Percentiles rank a stretch among this genome's conserved stretches.
These are phyloP conservation scores for Mycena crocata DNA, from an alignment of 768 basidiomycete species.

Conservation along the genomic window DNA sequence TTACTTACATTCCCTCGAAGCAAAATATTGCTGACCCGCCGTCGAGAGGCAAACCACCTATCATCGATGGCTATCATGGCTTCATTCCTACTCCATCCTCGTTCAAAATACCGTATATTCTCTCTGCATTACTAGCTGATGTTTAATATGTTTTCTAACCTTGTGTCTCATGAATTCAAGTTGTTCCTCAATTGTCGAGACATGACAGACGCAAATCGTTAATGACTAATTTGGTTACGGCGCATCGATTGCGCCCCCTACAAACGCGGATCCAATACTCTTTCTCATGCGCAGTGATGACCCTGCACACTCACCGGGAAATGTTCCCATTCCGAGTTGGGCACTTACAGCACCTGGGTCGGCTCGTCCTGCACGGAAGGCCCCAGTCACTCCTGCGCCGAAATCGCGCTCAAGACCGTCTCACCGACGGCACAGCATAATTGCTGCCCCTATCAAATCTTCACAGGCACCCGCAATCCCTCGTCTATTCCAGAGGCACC, in stretches of 20 bases:
- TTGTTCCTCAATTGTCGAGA: not conserved
- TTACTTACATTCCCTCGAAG: slow-evolving; percentile 38
- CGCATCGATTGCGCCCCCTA: no score
- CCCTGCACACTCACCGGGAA: not conserved
- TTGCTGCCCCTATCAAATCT: not conserved
- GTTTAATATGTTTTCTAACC: no score
- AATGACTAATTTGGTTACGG: no score
- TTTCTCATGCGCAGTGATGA: not conserved
- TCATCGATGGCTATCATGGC: not conserved
- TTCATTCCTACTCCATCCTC: not conserved
- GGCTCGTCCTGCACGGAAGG: no score
- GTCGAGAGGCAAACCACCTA: slow-evolving; percentile 33
- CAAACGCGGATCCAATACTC: no score
- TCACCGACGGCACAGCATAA: not conserved
- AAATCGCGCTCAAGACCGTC: not conserved
- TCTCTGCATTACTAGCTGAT: not conserved
- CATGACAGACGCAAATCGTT: not conserved
- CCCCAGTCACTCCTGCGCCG: no score
- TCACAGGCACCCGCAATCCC: not conserved
- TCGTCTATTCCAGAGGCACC: slow-evolving; percentile 37
- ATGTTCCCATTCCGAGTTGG: not conserved
- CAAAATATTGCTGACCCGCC: slow-evolving; percentile 34
- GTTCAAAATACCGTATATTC: not conserved
- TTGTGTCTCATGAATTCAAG: no score
- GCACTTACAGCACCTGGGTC: not conserved